Conservation (phyloP, 257 asterid genomes). For the Eucommia ulmoides region DNA sequence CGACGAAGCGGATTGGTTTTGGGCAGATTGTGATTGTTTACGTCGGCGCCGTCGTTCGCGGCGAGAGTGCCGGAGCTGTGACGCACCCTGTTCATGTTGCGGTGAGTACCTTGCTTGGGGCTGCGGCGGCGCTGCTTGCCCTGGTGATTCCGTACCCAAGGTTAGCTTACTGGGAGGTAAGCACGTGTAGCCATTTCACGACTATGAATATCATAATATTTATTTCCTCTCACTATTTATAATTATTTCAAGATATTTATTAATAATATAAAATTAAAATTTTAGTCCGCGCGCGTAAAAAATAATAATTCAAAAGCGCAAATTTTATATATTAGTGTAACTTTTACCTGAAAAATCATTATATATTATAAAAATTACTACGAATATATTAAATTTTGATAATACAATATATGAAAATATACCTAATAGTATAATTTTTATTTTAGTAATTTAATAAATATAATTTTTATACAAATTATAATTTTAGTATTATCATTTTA, state of each 20-base stretch:
- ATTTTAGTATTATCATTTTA: too few relatives aligned
- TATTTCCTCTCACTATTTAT: neutral
- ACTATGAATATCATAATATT: neutral
- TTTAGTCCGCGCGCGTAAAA: too few relatives aligned
- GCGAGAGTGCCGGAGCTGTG: neutral
- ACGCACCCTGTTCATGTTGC: neutral
- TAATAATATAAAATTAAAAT: too few relatives aligned
- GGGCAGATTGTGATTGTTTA: neutral
- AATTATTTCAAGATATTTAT: neutral
- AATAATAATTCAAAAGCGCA: too few relatives aligned
- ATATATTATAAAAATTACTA: too few relatives aligned
- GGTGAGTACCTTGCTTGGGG: neutral
- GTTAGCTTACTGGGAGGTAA: neutral
- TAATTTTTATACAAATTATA: too few relatives aligned
- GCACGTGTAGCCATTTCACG: neutral
- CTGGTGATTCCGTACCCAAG: neutral
- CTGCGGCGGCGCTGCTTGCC: neutral
- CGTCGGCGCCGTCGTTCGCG: neutral
- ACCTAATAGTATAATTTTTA: too few relatives aligned
- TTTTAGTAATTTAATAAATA: too few relatives aligned
- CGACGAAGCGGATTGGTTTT: neutral
- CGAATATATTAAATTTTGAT: too few relatives aligned
- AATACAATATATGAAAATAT: too few relatives aligned
- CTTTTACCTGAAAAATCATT: too few relatives aligned
- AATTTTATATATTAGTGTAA: too few relatives aligned